Evolutionary conservation across 345 rosid species (phyloP).

Genomic region (Lepidium didymum): DNA sequence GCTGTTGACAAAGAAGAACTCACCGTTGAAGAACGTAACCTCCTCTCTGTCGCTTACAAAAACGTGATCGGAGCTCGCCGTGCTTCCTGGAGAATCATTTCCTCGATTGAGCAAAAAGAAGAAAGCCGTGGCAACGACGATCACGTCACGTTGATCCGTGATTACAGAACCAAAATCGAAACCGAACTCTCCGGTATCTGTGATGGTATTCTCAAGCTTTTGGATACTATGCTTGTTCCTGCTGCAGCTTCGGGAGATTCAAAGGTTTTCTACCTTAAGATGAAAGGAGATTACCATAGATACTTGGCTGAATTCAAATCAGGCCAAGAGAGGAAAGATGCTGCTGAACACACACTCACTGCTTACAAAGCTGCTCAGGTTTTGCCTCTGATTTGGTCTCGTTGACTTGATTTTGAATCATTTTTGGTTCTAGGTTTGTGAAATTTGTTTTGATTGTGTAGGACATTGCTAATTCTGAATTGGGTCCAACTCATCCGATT

Average conservation of each 20-base stretch:
- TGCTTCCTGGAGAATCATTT: conserved; percentile 87
- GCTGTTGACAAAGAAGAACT: conserved; percentile 57
- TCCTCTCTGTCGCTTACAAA: conserved; percentile 60
- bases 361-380: conserved; percentile 97
- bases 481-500: conserved; percentile 89
- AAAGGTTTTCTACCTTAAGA: conserved; percentile 79
- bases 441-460: conserved; percentile 14
- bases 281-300: conserved; percentile 91
- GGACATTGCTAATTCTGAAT: conserved; percentile 82
- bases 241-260: conserved; percentile 70
- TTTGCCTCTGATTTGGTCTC: background rate
- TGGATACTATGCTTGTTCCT: conserved; percentile 66
- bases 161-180: conserved; percentile 79
- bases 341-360: conserved; percentile 74
- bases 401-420: no score
- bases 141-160: conserved; percentile 71
- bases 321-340: conserved; percentile 77
- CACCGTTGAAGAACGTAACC: conserved; percentile 80
- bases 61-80: conserved; percentile 46
- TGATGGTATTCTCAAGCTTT: conserved; percentile 76
- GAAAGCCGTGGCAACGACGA: conserved; percentile 92
- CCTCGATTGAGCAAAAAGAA: conserved; percentile 88
- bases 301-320: conserved; percentile 84
- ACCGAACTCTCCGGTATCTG: conserved; percentile 67
- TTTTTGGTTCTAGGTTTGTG: background rate